A percentile compares a stretch with the other conserved stretches of the same genome.
These are phyloP conservation scores for Chlorella variabilis DNA, from an alignment of 163 green algal species.

Conservation along the genomic window DNA sequence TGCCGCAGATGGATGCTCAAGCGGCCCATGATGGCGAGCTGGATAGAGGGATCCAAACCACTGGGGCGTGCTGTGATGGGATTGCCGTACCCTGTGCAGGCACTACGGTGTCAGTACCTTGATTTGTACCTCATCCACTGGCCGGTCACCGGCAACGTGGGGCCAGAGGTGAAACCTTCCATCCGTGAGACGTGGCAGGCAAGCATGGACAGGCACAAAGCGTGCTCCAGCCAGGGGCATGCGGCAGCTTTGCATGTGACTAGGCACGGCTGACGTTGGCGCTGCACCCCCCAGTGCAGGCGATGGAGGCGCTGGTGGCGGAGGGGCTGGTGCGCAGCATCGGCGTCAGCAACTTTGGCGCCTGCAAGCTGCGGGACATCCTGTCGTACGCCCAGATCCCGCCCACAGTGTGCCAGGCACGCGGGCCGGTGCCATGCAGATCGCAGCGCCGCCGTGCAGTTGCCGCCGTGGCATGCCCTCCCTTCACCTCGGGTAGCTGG, in stretches of 20 bases:
- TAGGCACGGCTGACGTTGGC: no score
- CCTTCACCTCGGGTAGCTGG: no score
- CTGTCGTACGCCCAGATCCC: slow-evolving; percentile 40
- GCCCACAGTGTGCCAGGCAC: slow-evolving; percentile 67
- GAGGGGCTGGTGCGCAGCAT: slow-evolving; percentile 79
- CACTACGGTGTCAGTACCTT: slow-evolving; percentile 87
- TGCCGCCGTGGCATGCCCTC: no score
- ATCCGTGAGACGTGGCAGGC: slow-evolving; percentile 80
- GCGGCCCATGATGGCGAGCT: no score
- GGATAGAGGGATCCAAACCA: no score
- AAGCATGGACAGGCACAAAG: not conserved
- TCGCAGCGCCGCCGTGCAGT: no score
- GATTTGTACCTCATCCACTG: slow-evolving; percentile 88
- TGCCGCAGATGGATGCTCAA: no score
- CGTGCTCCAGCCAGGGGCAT: no score
- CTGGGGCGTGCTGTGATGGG: no score
- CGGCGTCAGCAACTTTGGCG: slow-evolving; percentile 87
- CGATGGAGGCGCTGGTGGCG: slow-evolving; percentile 88
- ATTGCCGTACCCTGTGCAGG: slow-evolving; percentile 33
- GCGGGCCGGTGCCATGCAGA: no score
- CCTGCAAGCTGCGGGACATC: slow-evolving; percentile 45
- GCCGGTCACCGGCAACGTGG: slow-evolving; percentile 68
- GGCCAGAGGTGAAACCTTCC: slow-evolving; percentile 48
- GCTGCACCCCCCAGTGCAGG: no score
- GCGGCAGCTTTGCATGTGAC: no score